phyloP scores from a whole-genome alignment of 192 early-diverging fungal genomes.

The Umbelopsis ramanniana region DNA sequence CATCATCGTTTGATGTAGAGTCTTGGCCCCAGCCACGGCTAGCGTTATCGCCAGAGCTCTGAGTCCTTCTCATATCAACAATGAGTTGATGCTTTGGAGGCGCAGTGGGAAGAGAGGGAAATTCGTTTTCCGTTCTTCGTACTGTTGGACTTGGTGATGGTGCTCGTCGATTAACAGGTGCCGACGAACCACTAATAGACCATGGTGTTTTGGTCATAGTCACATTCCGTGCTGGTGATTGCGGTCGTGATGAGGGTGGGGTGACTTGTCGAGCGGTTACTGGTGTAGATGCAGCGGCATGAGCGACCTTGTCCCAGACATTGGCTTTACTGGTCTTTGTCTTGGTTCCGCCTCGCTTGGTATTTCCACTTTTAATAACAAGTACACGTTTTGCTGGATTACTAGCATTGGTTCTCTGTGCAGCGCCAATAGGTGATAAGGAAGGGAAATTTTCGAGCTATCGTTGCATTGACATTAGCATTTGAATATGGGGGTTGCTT shows the following conservation, averaged over 20 bases:
- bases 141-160: conserved; percentile 13
- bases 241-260: conserved; percentile 1
- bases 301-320: conserved; percentile 56
- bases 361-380: conserved; percentile 72
- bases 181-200: conserved; percentile 32
- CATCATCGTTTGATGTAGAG: conserved; percentile 22
- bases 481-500: neutral
- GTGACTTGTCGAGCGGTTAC: neutral
- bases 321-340: conserved; percentile 42
- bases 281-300: conserved; percentile 37
- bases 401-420: conserved; percentile 35
- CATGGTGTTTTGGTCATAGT: conserved; percentile 32
- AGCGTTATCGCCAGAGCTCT: neutral
- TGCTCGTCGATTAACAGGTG: conserved; percentile 18
- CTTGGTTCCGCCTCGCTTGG: conserved; percentile 48
- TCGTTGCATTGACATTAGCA: neutral
- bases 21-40: conserved; percentile 11
- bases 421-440: conserved; percentile 21
- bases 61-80: conserved; percentile 33
- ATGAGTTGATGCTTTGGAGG: conserved; percentile 30
- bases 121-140: conserved; percentile 24
- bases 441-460: conserved; percentile 33
- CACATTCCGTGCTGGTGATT: neutral
- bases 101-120: conserved; percentile 38
- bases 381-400: conserved; percentile 62